These are phyloP conservation scores for Alnus rubra DNA, from an alignment of 306 rosid genomes.

Conservation along the genomic window DNA sequence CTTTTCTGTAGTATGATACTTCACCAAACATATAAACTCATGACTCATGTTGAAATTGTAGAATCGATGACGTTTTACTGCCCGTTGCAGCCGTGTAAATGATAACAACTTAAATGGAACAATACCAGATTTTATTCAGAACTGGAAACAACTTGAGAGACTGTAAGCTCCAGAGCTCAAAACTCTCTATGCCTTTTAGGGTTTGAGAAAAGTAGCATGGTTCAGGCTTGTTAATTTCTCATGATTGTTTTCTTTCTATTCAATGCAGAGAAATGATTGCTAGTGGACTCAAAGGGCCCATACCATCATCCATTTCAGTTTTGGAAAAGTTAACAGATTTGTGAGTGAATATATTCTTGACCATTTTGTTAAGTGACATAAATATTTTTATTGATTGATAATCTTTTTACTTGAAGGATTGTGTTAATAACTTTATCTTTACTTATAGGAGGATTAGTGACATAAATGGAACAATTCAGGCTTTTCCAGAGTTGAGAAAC, in stretches of 20 bases:
- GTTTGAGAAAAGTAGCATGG: background rate
- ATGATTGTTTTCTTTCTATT: background rate
- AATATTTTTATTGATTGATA: no score
- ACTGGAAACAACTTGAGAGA: background rate
- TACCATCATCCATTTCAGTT: background rate
- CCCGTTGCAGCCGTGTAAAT: background rate
- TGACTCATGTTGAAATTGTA: background rate
- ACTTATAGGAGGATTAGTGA: no score
- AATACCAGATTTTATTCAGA: conserved; percentile 11
- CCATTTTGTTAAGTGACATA: background rate
- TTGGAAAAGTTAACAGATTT: background rate
- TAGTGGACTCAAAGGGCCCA: conserved; percentile 9
- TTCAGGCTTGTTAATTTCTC: background rate
- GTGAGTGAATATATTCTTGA: conserved; percentile 1
- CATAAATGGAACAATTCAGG: no score
- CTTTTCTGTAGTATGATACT: background rate
- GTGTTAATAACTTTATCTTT: background rate
- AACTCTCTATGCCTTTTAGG: background rate
- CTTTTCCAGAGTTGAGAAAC: no score
- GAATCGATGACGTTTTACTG: background rate
- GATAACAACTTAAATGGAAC: background rate
- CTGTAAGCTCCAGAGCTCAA: background rate
- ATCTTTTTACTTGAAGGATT: background rate
- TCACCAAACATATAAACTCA: background rate
- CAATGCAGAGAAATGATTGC: conserved; percentile 12